Evolutionary conservation across 805 yeast genomes (phyloP).

Genomic region (Maudiozyma bulderi): DNA sequence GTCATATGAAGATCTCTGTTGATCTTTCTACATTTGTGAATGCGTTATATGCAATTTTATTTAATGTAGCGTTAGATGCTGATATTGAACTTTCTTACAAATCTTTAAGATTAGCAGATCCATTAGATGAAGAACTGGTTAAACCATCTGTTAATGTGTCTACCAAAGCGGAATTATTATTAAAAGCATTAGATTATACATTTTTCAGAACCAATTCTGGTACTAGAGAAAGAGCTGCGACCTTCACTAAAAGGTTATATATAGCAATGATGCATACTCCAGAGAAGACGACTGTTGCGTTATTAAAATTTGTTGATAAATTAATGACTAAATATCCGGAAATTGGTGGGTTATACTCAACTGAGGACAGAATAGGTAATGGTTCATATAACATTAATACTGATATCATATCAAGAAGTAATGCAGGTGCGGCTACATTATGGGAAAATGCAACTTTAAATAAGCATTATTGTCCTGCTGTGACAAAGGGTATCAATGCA

Average conservation of each 20-base stretch:
- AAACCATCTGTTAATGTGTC: conserved; percentile 77
- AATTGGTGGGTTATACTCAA: conserved; percentile 65
- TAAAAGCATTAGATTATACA: conserved; percentile 68
- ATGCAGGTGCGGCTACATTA: conserved; percentile 78
- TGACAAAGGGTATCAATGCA: conserved; percentile 54
- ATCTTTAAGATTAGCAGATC: conserved; percentile 72
- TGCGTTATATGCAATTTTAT: conserved; percentile 59
- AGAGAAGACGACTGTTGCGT: conserved; percentile 75
- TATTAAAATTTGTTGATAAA: conserved; percentile 69
- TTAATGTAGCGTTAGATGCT: conserved; percentile 63
- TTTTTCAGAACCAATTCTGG: conserved; percentile 72
- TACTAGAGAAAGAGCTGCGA: conserved; percentile 55
- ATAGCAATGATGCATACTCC: conserved; percentile 65
- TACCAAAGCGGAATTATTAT: conserved; percentile 76
- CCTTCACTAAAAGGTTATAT: conserved; percentile 76
- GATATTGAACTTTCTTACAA: conserved; percentile 82
- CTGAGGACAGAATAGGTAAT: conserved; percentile 81
- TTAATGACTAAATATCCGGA: conserved; percentile 63
- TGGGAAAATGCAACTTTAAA: conserved; percentile 81
- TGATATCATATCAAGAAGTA: conserved; percentile 61
- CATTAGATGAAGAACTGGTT: conserved; percentile 38
- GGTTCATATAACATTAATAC: conserved; percentile 64
- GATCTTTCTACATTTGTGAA: conserved; percentile 77
- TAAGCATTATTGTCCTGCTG: conserved; percentile 74
- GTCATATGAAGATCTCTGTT: conserved; percentile 59